Base-by-base conservation (phyloP, 2,329 filamentous ascomycete genomes). In the Gremmenia infestans region DNA sequence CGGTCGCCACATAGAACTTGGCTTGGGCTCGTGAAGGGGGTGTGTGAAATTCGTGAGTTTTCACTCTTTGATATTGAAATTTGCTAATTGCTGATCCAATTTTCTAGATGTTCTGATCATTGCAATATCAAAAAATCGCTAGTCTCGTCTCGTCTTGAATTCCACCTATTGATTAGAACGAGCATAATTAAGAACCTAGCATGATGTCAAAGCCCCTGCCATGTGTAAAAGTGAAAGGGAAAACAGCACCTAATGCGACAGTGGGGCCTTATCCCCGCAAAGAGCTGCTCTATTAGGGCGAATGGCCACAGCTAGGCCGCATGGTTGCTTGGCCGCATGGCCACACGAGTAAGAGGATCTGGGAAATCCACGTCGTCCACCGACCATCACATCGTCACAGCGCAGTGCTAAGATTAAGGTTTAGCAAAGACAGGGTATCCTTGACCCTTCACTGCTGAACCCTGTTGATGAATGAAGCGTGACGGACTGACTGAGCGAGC, bases 331-430 rank as follows among this genome's bases (percentile, higher is more conserved):
- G 28, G 28, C 28, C 28, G 28, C 28, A 32, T 32, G 28, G 28
- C 28, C 28, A 32, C 28, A 32, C 8, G 28, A 32, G 28, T 32
- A 22, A 22, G 22, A 22, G 28, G 25, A 25, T 25, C 25, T 32
- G 11, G 5, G 35, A 17, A 19, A 5, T 14, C 28, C 25, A 39
- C 22, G n/a, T n/a, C 22, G n/a, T n/a, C 19, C 32, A 37, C 42
- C 51, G 17, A 35, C 45, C 52, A 37, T 46, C 52, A 48, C 53
- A 28, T 23, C 52, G 53, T 51, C 47, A 36, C 42, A 42, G 19
- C 43, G 48, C 42, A 48, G 19, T 50, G 48, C 53, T 52, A 52
- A 52, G 17, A 28, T 35, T 55, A 55, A 55, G 53, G 53, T 55
- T 55, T 55, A 55, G 53, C 52, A 47, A 32, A 32, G 28, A 17